phyloP scores from a whole-genome alignment of 2,329 filamentous ascomycete species.

The Ascochyta rabiei region DNA sequence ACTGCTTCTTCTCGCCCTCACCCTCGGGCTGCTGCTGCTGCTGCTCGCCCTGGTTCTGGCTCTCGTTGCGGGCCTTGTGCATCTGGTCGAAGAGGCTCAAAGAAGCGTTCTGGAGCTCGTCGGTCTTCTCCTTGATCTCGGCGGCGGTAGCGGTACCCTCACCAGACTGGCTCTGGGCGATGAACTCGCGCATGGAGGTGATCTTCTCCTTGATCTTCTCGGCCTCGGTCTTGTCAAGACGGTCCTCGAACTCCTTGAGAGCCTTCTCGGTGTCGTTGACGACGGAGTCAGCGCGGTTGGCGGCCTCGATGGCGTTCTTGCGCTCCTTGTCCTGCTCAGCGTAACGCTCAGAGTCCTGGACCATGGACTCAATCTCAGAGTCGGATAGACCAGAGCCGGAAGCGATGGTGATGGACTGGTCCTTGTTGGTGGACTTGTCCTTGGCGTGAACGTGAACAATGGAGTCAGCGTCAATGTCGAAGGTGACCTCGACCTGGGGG shows the following conservation, averaged over 20 bases:
- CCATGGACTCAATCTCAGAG: constrained; percentile 94
- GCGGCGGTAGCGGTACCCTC: constrained; percentile 85
- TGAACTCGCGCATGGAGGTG: constrained; percentile 79
- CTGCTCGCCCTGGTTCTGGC: constrained; percentile 51
- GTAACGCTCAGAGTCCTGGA: constrained; percentile 96
- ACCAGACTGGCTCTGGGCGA: constrained; percentile 92
- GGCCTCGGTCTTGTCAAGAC: constrained; percentile 94
- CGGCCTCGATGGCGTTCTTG: constrained; percentile 91
- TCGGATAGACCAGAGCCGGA: constrained; percentile 97
- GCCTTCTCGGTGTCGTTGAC: constrained; percentile 98
- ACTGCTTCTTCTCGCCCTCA: constrained; percentile 77
- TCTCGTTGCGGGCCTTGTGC: constrained; percentile 88
- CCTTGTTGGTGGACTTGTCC: constrained; percentile 99
- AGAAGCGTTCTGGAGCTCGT: constrained; percentile 94
- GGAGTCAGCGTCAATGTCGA: constrained; percentile 97
- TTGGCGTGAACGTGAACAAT: constrained; percentile 98
- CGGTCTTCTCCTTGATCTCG: constrained; percentile 98
- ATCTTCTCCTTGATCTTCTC: constrained; percentile 96
- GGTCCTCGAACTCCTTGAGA: constrained; percentile 94
- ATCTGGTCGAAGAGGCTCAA: constrained; percentile 99
- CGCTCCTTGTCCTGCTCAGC: constrained; percentile 94
- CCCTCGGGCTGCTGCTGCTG: constrained; percentile 51
- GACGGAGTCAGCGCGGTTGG: constrained; percentile 96
- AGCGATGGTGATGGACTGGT: constrained; percentile 98
- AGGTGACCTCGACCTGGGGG: constrained; percentile 96